These are phyloP conservation scores for Hibiscus trionum DNA, from an alignment of 345 rosid species.

Conservation along the genomic window DNA sequence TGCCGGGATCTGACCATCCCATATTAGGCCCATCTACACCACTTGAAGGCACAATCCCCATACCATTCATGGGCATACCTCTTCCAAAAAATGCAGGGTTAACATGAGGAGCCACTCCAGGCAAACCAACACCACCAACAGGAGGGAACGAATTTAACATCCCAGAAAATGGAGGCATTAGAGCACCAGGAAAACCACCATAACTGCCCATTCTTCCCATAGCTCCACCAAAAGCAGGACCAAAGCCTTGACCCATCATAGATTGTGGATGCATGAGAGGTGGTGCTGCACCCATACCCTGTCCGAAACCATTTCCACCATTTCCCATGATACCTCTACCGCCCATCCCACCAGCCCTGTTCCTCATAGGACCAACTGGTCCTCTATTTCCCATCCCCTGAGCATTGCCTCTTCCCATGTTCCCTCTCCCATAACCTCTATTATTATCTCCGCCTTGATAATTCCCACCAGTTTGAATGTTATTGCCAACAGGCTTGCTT, in stretches of 20 bases:
- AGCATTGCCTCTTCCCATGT: slow-evolving; percentile 5
- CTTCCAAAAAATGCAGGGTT: slow-evolving; percentile 9
- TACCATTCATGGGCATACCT: slow-evolving; percentile 7
- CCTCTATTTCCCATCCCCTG: slow-evolving; percentile 9
- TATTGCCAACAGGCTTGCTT: neutral
- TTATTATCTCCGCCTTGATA: slow-evolving; percentile 1
- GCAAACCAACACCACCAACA: slow-evolving; percentile 8
- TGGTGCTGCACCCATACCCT: neutral
- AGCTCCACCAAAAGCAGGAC: slow-evolving; percentile 2
- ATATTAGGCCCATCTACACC: slow-evolving; percentile 7
- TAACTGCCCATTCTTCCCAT: slow-evolving; percentile 4
- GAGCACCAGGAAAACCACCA: slow-evolving; percentile 3
- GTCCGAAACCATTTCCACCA: slow-evolving; percentile 11
- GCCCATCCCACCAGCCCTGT: slow-evolving; percentile 7
- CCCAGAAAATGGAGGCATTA: neutral
- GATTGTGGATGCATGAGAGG: slow-evolving; percentile 5
- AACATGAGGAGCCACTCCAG: slow-evolving; percentile 6
- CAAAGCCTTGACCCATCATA: slow-evolving; percentile 10
- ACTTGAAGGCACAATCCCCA: slow-evolving; percentile 2
- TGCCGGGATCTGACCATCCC: slow-evolving; percentile 3
- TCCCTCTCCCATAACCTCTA: slow-evolving; percentile 8
- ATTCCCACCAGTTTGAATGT: slow-evolving; percentile 6
- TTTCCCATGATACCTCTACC: slow-evolving; percentile 10
- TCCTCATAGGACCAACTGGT: slow-evolving; percentile 1
- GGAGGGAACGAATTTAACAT: neutral